Evolutionary conservation across 495 filamentous ascomycete species (phyloP).

Genomic region (Penicillium psychrofluorescens): DNA sequence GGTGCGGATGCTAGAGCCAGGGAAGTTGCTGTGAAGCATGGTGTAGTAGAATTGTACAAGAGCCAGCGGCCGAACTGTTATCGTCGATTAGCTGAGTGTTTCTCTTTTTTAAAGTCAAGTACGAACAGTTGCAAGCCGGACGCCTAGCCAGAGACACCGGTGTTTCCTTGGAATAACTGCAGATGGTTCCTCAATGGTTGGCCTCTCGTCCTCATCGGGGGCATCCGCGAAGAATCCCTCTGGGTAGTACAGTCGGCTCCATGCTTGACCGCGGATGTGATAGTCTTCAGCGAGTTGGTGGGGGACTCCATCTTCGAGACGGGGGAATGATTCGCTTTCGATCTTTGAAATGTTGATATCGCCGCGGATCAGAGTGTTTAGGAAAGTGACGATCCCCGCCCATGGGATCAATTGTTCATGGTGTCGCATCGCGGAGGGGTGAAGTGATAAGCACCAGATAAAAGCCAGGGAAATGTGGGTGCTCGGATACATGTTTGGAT

Average conservation of each 20-base stretch:
- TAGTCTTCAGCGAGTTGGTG: conserved; percentile 83
- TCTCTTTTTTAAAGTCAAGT: not conserved
- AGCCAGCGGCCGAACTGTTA: conserved; percentile 37
- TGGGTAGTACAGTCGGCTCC: conserved; percentile 64
- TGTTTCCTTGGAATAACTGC: conserved; percentile 59
- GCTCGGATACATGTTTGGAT: conserved; percentile 59
- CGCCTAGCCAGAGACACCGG: conserved; percentile 68
- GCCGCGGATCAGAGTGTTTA: conserved; percentile 54
- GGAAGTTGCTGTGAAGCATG: conserved; percentile 22
- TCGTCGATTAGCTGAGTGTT: not conserved
- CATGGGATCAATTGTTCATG: conserved; percentile 60
- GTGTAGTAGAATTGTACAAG: conserved; percentile 17
- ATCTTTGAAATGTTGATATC: conserved; percentile 37
- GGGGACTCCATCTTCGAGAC: conserved; percentile 37
- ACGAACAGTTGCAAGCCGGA: conserved; percentile 48
- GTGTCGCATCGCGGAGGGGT: conserved; percentile 41
- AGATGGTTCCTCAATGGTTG: conserved; percentile 60
- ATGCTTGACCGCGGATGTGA: conserved; percentile 67
- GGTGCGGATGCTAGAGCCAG: conserved; percentile 20
- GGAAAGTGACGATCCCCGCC: conserved; percentile 50
- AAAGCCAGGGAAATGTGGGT: conserved; percentile 66
- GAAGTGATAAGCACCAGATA: conserved; percentile 49
- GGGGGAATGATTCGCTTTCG: conserved; percentile 45
- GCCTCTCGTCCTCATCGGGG: conserved; percentile 69
- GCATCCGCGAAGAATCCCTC: conserved; percentile 60